A percentile compares a stretch with the other conserved stretches of the same genome.
Evolutionary conservation across 495 filamentous ascomycete genomes (phyloP).

Genomic region (Penicillium desertorum): DNA sequence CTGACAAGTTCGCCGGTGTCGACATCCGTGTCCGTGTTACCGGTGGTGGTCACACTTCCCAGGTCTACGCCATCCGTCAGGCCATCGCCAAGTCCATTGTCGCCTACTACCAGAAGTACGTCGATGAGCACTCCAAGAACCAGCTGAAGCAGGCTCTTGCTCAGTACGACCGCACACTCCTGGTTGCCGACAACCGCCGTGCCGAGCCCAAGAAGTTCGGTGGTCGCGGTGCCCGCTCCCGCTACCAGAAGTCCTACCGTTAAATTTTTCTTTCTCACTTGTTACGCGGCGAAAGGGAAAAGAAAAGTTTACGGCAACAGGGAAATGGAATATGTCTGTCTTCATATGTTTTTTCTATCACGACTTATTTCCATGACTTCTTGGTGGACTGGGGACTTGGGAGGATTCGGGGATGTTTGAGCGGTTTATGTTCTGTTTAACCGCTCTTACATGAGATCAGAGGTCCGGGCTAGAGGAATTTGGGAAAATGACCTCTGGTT

Average conservation of each 20-base stretch:
- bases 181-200: conserved; percentile 96
- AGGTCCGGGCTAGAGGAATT: conserved; percentile 25
- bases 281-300: conserved; percentile 24
- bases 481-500: conserved; percentile 19
- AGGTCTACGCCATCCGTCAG: conserved; percentile 98
- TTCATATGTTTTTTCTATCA: conserved; percentile 24
- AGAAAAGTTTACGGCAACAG: conserved; percentile 24
- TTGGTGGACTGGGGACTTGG: conserved; percentile 27
- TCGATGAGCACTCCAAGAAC: conserved; percentile 99
- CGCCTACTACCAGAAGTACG: conserved; percentile 99
- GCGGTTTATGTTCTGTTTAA: conserved; percentile 21
- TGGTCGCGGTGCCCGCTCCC: conserved; percentile 83
- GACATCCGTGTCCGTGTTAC: conserved; percentile 97
- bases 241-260: conserved; percentile 92
- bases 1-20: conserved; percentile 94
- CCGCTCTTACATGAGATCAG: conserved; percentile 19
- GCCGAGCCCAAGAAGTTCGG: conserved; percentile 92
- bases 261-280: conserved; percentile 41
- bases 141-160: conserved; percentile 91
- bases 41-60: conserved; percentile 97
- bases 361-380: conserved; percentile 33
- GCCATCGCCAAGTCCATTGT: conserved; percentile 97
- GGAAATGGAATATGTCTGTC: conserved; percentile 24
- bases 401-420: conserved; percentile 28
- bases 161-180: conserved; percentile 92